A percentile compares a stretch with the other conserved stretches of the same genome.
Conservation (phyloP, 306 rosid species). For the Quercus agrifolia region DNA sequence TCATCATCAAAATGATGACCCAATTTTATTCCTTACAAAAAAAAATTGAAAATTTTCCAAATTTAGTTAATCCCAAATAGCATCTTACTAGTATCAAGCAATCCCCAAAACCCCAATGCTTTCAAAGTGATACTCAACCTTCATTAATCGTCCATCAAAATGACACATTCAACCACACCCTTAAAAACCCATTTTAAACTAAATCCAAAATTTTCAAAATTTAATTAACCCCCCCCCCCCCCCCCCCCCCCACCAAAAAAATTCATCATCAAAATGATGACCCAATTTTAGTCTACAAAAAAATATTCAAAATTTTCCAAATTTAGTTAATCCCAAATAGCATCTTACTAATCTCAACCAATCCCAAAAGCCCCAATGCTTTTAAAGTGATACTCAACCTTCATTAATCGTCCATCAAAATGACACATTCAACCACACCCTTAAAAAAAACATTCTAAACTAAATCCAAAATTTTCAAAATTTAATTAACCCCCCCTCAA, state of each 20-base stretch:
- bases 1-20: conserved; percentile 5
- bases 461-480: not conserved
- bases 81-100: too few relatives aligned
- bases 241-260: too few relatives aligned
- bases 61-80: too few relatives aligned
- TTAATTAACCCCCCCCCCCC: not conserved
- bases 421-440: too few relatives aligned
- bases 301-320: not conserved
- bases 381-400: not conserved
- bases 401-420: too few relatives aligned
- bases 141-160: too few relatives aligned
- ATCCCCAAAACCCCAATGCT: too few relatives aligned
- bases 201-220: not conserved
- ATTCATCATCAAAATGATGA: conserved; percentile 3
- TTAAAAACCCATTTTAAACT: not conserved
- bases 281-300: conserved; percentile 8
- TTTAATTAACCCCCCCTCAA: not conserved
- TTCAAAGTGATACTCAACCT: not conserved
- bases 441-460: not conserved
- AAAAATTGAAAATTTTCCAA: not conserved
- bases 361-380: not conserved
- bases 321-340: not conserved
- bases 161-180: too few relatives aligned
- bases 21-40: conserved; percentile 6
- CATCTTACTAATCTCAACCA: not conserved